Conservation (phyloP, 2,329 filamentous ascomycete species). For the Blumeria graminis region DNA sequence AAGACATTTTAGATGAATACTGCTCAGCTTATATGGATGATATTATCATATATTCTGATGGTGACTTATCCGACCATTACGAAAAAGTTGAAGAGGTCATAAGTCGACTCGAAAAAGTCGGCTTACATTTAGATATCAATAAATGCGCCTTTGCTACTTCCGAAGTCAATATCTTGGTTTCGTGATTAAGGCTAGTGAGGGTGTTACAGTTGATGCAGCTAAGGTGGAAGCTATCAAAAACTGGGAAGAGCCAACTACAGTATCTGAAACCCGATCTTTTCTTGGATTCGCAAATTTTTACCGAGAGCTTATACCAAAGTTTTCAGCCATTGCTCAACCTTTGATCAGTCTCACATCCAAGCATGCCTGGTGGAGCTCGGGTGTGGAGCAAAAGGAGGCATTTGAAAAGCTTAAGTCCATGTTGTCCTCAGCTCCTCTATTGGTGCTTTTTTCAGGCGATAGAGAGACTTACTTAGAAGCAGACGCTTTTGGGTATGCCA, state of each 20-base stretch:
- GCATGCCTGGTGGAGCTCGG: background rate
- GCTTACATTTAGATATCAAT: no score
- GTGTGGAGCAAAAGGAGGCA: background rate
- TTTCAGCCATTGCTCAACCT: background rate
- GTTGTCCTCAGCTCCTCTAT: background rate
- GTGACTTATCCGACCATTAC: background rate
- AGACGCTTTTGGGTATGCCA: background rate
- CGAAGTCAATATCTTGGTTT: background rate
- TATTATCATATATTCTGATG: background rate
- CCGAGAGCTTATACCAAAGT: background rate
- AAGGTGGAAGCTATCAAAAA: background rate
- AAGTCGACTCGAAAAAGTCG: no score
- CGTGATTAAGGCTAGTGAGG: background rate
- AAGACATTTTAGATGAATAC: background rate
- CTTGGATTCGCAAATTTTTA: background rate
- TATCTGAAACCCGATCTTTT: background rate
- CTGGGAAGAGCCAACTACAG: background rate
- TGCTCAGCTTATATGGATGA: slow-evolving; percentile 1
- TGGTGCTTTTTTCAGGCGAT: background rate
- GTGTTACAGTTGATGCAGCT: background rate
- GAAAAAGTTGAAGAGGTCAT: background rate
- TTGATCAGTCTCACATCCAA: background rate
- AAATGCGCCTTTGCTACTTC: no score
- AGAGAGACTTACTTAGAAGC: background rate
- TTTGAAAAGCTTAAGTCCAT: background rate